Evolutionary conservation across 441 rosid species (phyloP).

Genomic region (Jatropha multifida): DNA sequence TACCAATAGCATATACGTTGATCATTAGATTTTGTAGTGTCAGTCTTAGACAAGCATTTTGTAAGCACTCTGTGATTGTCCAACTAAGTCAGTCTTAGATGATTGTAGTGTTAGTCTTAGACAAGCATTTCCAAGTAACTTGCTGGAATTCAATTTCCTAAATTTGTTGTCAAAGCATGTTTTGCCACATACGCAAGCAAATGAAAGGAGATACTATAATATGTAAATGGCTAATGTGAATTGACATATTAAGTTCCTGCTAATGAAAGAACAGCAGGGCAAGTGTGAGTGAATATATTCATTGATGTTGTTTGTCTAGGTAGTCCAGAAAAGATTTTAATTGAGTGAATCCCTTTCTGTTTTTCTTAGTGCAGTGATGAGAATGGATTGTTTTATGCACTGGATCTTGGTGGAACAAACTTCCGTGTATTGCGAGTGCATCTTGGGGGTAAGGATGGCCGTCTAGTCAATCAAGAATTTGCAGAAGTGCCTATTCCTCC

Average conservation of each 20-base stretch:
- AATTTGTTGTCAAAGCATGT: neutral
- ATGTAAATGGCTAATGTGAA: constrained; percentile 7
- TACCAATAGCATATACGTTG: neutral
- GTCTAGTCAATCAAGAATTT: constrained; percentile 63
- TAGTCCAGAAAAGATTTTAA: neutral
- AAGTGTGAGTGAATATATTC: neutral
- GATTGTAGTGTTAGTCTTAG: neutral
- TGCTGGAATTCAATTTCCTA: neutral
- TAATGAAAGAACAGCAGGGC: neutral
- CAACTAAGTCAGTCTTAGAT: neutral
- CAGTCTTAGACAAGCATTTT: neutral
- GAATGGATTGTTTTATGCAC: constrained; percentile 79
- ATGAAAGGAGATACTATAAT: neutral
- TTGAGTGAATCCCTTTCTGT: neutral
- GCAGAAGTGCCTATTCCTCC: constrained; percentile 92
- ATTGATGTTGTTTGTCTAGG: neutral
- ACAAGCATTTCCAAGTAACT: neutral
- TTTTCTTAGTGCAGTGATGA: constrained; percentile 52
- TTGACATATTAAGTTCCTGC: neutral
- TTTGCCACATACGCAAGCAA: neutral
- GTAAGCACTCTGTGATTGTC: neutral
- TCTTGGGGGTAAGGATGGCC: constrained; percentile 67
- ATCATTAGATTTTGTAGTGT: neutral
- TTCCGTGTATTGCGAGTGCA: constrained; percentile 89
- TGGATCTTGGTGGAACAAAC: constrained; percentile 98